A percentile compares a stretch with the other conserved stretches of the same genome.
Conservation (phyloP, 768 basidiomycete genomes). For the Boletus tomentosulus region DNA sequence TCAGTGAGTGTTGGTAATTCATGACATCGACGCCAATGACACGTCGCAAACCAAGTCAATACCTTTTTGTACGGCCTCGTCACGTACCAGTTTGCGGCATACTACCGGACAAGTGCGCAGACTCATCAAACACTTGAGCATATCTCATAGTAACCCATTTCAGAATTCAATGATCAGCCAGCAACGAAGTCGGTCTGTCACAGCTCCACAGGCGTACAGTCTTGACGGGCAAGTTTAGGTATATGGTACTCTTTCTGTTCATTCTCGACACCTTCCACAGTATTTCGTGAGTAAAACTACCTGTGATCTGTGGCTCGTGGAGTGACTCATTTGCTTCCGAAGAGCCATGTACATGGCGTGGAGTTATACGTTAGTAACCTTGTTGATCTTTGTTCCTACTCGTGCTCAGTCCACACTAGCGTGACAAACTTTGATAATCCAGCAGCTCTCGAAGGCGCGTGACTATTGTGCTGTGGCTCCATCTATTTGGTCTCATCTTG, state of each 20-base stretch:
- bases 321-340: too few relatives aligned
- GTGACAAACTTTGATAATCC: too few relatives aligned
- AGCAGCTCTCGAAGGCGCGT: too few relatives aligned
- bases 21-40: too few relatives aligned
- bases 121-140: background rate
- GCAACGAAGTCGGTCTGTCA: background rate
- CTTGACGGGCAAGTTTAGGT: background rate
- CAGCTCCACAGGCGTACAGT: background rate
- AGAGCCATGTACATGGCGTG: too few relatives aligned
- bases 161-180: conserved; percentile 14
- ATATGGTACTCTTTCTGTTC: conserved; percentile 14
- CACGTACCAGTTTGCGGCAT: conserved; percentile 38
- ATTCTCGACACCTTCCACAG: conserved; percentile 15
- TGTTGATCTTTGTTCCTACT: too few relatives aligned
- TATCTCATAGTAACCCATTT: background rate
- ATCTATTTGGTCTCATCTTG: too few relatives aligned
- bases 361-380: too few relatives aligned
- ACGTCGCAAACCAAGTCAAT: conserved; percentile 7
- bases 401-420: too few relatives aligned
- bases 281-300: conserved; percentile 3
- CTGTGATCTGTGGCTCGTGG: too few relatives aligned
- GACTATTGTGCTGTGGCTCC: too few relatives aligned
- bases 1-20: too few relatives aligned
- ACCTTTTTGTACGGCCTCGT: conserved; percentile 38
- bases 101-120: conserved; percentile 17